Evolutionary conservation across 345 rosid species (phyloP).

Genomic region (Arabis hirsuta): DNA sequence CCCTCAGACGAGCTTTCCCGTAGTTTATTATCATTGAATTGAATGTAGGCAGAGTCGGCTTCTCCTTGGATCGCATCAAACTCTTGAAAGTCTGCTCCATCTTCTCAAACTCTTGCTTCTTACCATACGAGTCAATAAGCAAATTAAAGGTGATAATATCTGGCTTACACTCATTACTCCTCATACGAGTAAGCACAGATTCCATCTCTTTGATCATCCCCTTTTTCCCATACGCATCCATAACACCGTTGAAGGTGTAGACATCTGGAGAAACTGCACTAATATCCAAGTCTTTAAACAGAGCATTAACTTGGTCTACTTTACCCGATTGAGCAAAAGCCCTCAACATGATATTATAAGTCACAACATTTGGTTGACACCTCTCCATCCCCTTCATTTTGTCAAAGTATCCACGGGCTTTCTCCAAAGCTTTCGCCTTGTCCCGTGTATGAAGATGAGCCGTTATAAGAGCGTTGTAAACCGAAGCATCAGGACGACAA

Average conservation of each 20-base stretch:
- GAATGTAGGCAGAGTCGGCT: conserved; percentile 80
- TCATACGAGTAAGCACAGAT: conserved; percentile 76
- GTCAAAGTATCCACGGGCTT: conserved; percentile 74
- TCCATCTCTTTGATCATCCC: conserved; percentile 97
- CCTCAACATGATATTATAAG: conserved; percentile 85
- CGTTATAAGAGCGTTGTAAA: conserved; percentile 82
- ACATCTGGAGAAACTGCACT: conserved; percentile 71
- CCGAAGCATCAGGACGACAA: conserved; percentile 89
- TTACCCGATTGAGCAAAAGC: conserved; percentile 85
- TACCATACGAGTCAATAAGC: conserved; percentile 85
- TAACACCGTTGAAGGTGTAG: conserved; percentile 83
- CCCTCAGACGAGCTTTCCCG: conserved; percentile 80
- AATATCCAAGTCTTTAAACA: conserved; percentile 74
- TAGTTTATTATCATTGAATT: conserved; percentile 88
- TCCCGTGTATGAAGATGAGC: conserved; percentile 90
- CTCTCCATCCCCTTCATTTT: conserved; percentile 84
- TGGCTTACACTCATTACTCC: conserved; percentile 71
- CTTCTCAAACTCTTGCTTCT: conserved; percentile 84
- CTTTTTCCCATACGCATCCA: conserved; percentile 95
- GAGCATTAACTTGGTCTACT: conserved; percentile 67
- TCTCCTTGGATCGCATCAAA: conserved; percentile 76
- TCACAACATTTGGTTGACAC: conserved; percentile 84
- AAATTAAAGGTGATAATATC: conserved; percentile 79
- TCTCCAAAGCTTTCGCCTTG: conserved; percentile 78
- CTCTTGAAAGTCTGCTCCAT: conserved; percentile 94